phyloP scores from a whole-genome alignment of 306 rosid genomes.

The Citrullus mucosospermus region DNA sequence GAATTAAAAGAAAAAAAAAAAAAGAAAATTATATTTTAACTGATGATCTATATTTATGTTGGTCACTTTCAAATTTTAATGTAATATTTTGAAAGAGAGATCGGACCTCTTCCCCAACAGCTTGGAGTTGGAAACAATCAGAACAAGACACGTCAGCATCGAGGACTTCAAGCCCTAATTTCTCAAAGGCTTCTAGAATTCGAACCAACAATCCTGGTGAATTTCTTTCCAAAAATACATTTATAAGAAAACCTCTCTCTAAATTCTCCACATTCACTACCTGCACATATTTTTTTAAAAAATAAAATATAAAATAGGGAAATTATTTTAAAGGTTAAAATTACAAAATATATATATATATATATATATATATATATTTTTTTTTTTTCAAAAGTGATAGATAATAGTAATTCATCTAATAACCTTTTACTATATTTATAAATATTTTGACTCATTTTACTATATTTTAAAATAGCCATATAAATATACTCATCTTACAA shows the following conservation, averaged over 20 bases:
- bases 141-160: constrained; percentile 90
- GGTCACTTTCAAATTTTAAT: background rate
- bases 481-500: too few species aligned
- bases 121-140: constrained; percentile 67
- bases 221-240: constrained; percentile 49
- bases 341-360: too few species aligned
- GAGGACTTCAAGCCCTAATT: constrained; percentile 66
- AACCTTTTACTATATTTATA: too few species aligned
- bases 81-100: background rate
- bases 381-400: too few species aligned
- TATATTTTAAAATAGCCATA: too few species aligned
- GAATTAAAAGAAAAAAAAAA: background rate
- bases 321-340: too few species aligned
- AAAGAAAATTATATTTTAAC: background rate
- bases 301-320: too few species aligned
- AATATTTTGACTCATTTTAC: too few species aligned
- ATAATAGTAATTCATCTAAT: too few species aligned
- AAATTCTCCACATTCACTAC: constrained; percentile 69
- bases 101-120: constrained; percentile 66
- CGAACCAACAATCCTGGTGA: constrained; percentile 59
- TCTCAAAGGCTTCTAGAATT: constrained; percentile 67
- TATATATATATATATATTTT: too few species aligned
- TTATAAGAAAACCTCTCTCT: constrained; percentile 56
- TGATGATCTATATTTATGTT: background rate
- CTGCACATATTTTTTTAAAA: background rate